A percentile compares a stretch with the other conserved stretches of the same genome.
Conservation (phyloP, 2,329 filamentous ascomycete genomes). For the Alternaria postmessia region DNA sequence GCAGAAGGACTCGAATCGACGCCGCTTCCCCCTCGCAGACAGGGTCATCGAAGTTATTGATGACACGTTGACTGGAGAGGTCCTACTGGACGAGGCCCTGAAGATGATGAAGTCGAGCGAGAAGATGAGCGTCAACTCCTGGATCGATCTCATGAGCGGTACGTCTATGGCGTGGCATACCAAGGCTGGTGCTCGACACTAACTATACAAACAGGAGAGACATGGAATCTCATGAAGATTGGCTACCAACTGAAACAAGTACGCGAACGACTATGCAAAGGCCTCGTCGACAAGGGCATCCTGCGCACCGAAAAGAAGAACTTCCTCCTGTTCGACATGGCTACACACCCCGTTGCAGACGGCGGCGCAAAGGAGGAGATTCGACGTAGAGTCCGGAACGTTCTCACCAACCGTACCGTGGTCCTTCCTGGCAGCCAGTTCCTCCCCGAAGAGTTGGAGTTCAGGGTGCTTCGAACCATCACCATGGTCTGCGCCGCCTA, state of each 20-base stretch:
- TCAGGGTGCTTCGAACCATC: slow-evolving; percentile 89
- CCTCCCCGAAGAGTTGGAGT: slow-evolving; percentile 92
- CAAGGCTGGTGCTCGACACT: slow-evolving; percentile 20
- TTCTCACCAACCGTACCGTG: slow-evolving; percentile 92
- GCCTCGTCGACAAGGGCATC: slow-evolving; percentile 97
- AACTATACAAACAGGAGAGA: slow-evolving; percentile 74
- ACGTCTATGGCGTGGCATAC: slow-evolving; percentile 37
- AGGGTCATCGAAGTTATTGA: slow-evolving; percentile 96
- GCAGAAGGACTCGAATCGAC: slow-evolving; percentile 93
- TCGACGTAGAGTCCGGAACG: slow-evolving; percentile 86
- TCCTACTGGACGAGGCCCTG: slow-evolving; percentile 93
- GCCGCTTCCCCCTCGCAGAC: slow-evolving; percentile 92
- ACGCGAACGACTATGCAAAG: slow-evolving; percentile 94
- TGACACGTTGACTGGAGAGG: slow-evolving; percentile 94
- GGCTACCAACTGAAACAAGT: slow-evolving; percentile 99
- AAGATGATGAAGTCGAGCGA: slow-evolving; percentile 99
- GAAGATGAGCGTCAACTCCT: slow-evolving; percentile 99
- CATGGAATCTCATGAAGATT: slow-evolving; percentile 99
- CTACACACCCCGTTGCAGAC: slow-evolving; percentile 95
- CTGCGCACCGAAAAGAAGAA: slow-evolving; percentile 98
- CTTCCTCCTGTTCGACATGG: slow-evolving; percentile 99
- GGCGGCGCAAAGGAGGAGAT: slow-evolving; percentile 98
- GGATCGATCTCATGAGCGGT: slow-evolving; percentile 99
- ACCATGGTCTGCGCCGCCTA: slow-evolving; percentile 98
- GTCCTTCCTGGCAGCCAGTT: slow-evolving; percentile 87